Evolutionary conservation across 1,284 basidiomycete species (phyloP).

Genomic region (Cutaneotrichosporon sp.): DNA sequence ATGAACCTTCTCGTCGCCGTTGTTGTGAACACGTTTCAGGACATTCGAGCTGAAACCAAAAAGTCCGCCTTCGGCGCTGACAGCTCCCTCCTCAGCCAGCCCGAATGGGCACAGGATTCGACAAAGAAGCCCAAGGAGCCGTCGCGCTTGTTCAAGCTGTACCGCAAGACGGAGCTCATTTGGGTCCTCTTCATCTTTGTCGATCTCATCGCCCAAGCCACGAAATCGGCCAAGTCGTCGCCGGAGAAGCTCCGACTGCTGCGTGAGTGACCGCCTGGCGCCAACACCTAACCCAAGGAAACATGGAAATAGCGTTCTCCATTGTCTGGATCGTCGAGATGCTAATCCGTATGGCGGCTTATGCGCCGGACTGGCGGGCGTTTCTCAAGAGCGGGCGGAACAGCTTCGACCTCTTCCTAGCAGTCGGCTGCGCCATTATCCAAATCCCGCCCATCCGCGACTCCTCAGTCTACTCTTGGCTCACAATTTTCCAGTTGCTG

Average conservation of each 20-base stretch:
- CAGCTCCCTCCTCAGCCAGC: slow-evolving; percentile 27
- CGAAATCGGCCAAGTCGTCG: slow-evolving; percentile 59
- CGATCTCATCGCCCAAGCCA: slow-evolving; percentile 69
- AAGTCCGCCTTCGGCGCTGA: slow-evolving; percentile 89
- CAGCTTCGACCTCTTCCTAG: slow-evolving; percentile 75
- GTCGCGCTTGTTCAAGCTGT: slow-evolving; percentile 27
- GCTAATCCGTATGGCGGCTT: slow-evolving; percentile 63
- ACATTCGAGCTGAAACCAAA: slow-evolving; percentile 80
- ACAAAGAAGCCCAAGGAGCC: slow-evolving; percentile 26
- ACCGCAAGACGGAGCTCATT: slow-evolving; percentile 54
- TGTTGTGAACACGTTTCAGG: slow-evolving; percentile 90
- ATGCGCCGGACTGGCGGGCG: slow-evolving; percentile 73
- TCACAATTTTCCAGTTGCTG: slow-evolving; percentile 81
- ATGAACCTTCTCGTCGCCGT: slow-evolving; percentile 95
- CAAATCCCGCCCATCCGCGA: slow-evolving; percentile 74
- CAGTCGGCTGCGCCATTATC: slow-evolving; percentile 70
- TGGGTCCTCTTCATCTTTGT: slow-evolving; percentile 73
- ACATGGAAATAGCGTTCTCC: slow-evolving; percentile 73
- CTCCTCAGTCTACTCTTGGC: slow-evolving; percentile 74
- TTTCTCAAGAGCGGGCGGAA: slow-evolving; percentile 70
- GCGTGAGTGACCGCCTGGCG: neutral
- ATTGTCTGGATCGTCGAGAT: slow-evolving; percentile 87
- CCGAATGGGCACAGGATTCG: slow-evolving; percentile 32
- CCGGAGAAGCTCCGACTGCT: slow-evolving; percentile 51
- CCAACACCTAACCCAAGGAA: slow-evolving; percentile 48